A percentile compares a stretch with the other conserved stretches of the same genome.
Evolutionary conservation across 768 basidiomycete genomes (phyloP).

Genomic region (Chlorophyllum brunneum): DNA sequence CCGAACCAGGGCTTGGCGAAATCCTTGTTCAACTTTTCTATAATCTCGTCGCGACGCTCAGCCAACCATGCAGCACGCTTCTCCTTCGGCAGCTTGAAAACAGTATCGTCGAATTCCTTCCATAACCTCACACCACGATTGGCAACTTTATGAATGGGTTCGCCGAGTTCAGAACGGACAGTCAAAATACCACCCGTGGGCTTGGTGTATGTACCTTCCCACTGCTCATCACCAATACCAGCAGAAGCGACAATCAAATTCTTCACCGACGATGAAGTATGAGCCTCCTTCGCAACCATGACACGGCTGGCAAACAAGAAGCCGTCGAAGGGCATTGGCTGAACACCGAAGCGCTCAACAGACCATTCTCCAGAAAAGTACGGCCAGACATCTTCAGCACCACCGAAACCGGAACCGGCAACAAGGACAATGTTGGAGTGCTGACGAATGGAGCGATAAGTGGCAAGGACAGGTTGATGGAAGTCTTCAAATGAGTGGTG

Average conservation of each 20-base stretch:
- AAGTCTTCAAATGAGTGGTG: conserved; percentile 99
- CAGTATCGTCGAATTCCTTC: conserved; percentile 97
- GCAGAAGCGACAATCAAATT: conserved; percentile 91
- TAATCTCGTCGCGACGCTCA: conserved; percentile 85
- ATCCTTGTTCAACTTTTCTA: conserved; percentile 88
- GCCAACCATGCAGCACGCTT: conserved; percentile 87
- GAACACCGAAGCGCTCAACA: conserved; percentile 68
- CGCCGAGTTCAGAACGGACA: conserved; percentile 95
- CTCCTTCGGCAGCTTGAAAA: conserved; percentile 94
- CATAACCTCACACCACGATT: conserved; percentile 96
- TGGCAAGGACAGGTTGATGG: conserved; percentile 91
- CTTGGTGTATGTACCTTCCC: conserved; percentile 94
- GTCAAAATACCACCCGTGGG: conserved; percentile 96
- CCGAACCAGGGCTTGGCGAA: conserved; percentile 98
- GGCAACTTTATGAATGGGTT: conserved; percentile 99
- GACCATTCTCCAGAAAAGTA: conserved; percentile 98
- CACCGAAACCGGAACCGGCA: conserved; percentile 94
- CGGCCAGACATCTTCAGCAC: conserved; percentile 92
- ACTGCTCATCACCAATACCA: conserved; percentile 86
- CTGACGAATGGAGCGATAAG: conserved; percentile 87
- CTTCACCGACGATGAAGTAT: conserved; percentile 92
- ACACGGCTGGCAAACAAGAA: conserved; percentile 95
- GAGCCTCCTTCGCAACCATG: conserved; percentile 99
- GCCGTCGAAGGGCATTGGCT: conserved; percentile 98
- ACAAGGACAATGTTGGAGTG: conserved; percentile 87